Evolutionary conservation across 495 filamentous ascomycete genomes (phyloP), one percentile per base, ranked within the genome.

Genomic region (Penicillium roqueforti): DNA sequence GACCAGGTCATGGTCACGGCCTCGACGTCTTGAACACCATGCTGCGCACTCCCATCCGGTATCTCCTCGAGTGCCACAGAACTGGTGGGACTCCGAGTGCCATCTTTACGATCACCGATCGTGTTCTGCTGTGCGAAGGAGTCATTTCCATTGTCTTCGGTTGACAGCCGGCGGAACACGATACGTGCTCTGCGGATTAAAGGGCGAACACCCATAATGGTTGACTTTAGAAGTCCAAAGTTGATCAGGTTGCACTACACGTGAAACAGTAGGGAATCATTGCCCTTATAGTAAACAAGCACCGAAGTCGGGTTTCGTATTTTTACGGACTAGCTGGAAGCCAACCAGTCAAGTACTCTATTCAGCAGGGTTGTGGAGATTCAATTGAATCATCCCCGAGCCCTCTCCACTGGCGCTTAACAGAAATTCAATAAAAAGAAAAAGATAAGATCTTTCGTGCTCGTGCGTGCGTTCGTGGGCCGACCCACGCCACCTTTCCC

Each of bases 1-100:
- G 29, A 14, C 44, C 44, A 47, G 0, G 44, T 25, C 44, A 34
- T 11, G 1, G 44, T 47, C 9, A 47, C 20, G 1, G 29, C 44
- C 44, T 47, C 44, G 19, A 47, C 13, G 8, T 47, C 44, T 34
- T 20, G 18, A 10, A 47, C 44, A 47, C 44, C 44, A 34, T 47
- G 26, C 13, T 47, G 44, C 1, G 20, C 16, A 47, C 6, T 20
- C 14, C 20, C 44, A 10, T 18, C n/a, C 0, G 44, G 44, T 18
- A 34, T 20, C 10, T 47, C 44, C 16, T 47, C 16, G 10, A 47
- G 4, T n/a, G 11, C 44, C 4, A 19, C 1, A 23, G 18, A 18
- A 3, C 9, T 23, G 4, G 6, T 10, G 20, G 44, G 29, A 34
- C 10, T 32, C n/a, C 29, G 9, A 18, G 5, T 6, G 26, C 44